These are phyloP conservation scores for Hortaea werneckii DNA, from an alignment of 2,329 filamentous ascomycete genomes.

Conservation along the genomic window DNA sequence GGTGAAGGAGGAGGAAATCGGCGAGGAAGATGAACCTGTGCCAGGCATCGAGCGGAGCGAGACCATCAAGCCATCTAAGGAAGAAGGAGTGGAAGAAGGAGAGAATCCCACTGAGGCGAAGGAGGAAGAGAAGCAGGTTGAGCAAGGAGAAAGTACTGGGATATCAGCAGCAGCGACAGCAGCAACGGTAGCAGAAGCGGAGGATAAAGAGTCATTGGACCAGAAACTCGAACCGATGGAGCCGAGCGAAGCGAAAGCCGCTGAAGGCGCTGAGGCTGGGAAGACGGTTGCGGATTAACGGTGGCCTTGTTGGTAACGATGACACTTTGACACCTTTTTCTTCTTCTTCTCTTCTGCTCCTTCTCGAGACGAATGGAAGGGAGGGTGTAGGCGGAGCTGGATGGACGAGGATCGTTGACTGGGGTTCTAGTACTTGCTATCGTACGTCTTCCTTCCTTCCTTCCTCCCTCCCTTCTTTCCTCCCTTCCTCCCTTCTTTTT, in stretches of 20 bases:
- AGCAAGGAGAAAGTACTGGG: conserved; percentile 11
- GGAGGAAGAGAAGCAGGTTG: conserved; percentile 9
- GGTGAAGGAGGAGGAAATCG: conserved; percentile 2
- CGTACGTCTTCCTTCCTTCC: too few species aligned
- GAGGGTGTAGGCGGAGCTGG: too few species aligned
- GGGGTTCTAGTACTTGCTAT: too few species aligned
- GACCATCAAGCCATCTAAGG: conserved; percentile 9
- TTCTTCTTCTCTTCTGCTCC: too few species aligned
- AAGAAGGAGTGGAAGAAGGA: conserved; percentile 8
- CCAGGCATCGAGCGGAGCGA: conserved; percentile 8
- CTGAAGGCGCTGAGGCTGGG: not conserved
- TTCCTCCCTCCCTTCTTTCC: too few species aligned
- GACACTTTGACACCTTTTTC: too few species aligned
- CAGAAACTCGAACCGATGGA: not conserved
- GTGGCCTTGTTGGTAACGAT: too few species aligned
- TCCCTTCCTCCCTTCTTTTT: too few species aligned
- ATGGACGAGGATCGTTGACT: too few species aligned
- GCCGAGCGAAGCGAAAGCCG: not conserved
- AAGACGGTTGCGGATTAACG: conserved; percentile 1
- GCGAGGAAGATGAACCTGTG: conserved; percentile 3
- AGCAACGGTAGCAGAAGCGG: conserved; percentile 6
- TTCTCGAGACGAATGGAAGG: too few species aligned
- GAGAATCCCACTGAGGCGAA: conserved; percentile 6
- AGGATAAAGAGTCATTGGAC: not conserved
- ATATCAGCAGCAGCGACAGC: conserved; percentile 1